Conservation (phyloP, 2,329 filamentous ascomycete species). For the Aspergillus proliferans region DNA sequence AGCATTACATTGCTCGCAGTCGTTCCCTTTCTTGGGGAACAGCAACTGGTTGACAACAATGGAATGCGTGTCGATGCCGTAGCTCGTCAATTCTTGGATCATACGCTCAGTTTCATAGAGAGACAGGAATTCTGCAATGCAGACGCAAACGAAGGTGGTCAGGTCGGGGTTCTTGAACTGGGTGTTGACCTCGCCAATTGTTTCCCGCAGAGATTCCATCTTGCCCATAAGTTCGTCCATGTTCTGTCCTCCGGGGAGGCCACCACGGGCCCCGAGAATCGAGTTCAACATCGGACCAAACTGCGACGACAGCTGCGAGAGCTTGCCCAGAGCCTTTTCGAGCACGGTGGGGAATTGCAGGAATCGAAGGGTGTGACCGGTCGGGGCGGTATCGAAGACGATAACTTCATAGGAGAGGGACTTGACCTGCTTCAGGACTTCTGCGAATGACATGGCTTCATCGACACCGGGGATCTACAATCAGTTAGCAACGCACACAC, state of each 20-base stretch:
- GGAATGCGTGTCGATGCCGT: constrained; percentile 90
- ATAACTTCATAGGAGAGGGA: constrained; percentile 98
- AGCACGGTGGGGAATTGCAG: constrained; percentile 96
- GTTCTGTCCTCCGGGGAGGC: constrained; percentile 84
- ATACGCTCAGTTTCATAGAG: constrained; percentile 99
- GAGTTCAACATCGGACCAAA: constrained; percentile 95
- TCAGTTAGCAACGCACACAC: constrained; percentile 2
- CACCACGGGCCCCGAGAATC: constrained; percentile 71
- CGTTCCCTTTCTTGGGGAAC: constrained; percentile 77
- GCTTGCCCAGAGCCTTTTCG: constrained; percentile 96
- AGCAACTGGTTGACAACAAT: constrained; percentile 98
- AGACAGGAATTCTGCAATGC: constrained; percentile 93
- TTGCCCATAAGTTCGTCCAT: constrained; percentile 89
- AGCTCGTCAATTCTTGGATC: constrained; percentile 94
- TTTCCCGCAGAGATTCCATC: constrained; percentile 86
- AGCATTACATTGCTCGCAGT: constrained; percentile 92
- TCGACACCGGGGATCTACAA: constrained; percentile 96
- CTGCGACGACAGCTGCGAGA: constrained; percentile 86
- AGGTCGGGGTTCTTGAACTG: constrained; percentile 97
- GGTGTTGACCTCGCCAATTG: constrained; percentile 90
- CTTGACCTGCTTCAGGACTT: constrained; percentile 98
- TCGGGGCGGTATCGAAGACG: constrained; percentile 97
- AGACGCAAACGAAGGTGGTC: constrained; percentile 96
- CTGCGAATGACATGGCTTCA: constrained; percentile 98
- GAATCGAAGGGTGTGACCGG: constrained; percentile 96